A percentile compares a stretch with the other conserved stretches of the same genome.
These are phyloP conservation scores for Phytophthora megakarya DNA, from an alignment of 352 stramenopile species.

Conservation along the genomic window DNA sequence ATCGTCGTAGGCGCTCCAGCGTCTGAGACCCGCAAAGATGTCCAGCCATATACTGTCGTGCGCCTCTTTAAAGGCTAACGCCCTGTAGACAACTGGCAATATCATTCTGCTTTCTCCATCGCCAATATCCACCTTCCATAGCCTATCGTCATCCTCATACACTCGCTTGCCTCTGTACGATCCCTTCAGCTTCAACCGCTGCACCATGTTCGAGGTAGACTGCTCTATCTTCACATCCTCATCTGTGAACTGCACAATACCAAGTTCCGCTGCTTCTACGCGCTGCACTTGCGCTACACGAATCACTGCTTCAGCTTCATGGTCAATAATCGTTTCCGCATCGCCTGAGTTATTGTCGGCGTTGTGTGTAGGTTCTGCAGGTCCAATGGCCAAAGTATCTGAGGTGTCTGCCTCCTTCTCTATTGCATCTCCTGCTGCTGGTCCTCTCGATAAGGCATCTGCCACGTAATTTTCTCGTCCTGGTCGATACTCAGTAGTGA, in stretches of 20 bases:
- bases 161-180: background rate
- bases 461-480: background rate
- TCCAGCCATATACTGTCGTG: constrained; percentile 14
- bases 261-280: background rate
- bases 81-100: background rate
- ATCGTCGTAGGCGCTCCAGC: background rate
- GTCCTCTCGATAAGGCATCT: constrained; percentile 27
- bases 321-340: no score
- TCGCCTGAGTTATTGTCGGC: no score
- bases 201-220: background rate
- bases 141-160: background rate
- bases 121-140: background rate
- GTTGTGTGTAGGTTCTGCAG: no score
- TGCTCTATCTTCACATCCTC: background rate
- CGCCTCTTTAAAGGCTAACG: constrained; percentile 9
- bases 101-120: background rate
- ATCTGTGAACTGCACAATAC: constrained; percentile 2
- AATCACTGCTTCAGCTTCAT: no score
- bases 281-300: no score
- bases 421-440: background rate
- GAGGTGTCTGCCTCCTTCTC: background rate
- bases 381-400: background rate
- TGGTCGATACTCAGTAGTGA: constrained; percentile 18
- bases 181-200: background rate
- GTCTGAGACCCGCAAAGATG: background rate